Conservation (phyloP, 2,329 filamentous ascomycete genomes). For the Trichophyton benhamiae region DNA sequence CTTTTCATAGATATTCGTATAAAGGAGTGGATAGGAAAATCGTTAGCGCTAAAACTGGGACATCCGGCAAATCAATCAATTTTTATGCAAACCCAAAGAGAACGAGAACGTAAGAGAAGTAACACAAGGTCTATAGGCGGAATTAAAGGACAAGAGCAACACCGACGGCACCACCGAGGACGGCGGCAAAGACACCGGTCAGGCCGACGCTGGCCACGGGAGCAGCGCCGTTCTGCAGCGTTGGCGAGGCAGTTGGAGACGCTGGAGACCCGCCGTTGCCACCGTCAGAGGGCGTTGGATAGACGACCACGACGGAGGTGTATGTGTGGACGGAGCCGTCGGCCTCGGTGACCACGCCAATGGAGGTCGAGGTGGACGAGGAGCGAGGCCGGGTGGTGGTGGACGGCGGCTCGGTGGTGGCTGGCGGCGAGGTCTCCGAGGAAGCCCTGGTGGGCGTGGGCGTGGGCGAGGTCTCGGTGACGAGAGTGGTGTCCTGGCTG, state of each 20-base stretch:
- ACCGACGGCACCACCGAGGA: constrained; percentile 31
- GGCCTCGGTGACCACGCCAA: constrained; percentile 31
- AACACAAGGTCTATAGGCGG: neutral
- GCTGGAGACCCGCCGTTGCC: constrained; percentile 14
- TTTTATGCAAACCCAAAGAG: neutral
- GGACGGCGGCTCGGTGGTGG: neutral
- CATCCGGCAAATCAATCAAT: neutral
- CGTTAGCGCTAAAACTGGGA: neutral
- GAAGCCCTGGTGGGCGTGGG: constrained; percentile 1
- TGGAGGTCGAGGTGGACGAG: constrained; percentile 21
- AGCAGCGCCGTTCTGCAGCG: constrained; percentile 30
- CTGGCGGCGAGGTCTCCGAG: constrained; percentile 2
- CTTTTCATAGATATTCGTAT: neutral
- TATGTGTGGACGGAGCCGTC: constrained; percentile 33
- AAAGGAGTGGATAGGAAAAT: neutral
- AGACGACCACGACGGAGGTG: constrained; percentile 35
- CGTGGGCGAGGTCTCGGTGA: constrained; percentile 6
- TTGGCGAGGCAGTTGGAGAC: constrained; percentile 19
- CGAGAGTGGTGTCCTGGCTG: constrained; percentile 3
- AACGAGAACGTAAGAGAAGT: neutral
- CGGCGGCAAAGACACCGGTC: constrained; percentile 26
- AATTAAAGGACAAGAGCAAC: constrained; percentile 29
- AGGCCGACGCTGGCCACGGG: constrained; percentile 20
- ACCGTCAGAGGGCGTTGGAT: constrained; percentile 21
- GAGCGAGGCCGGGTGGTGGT: constrained; percentile 6